Base-by-base conservation (phyloP, 2,329 filamentous ascomycete genomes). In the Penicillium sp. region DNA sequence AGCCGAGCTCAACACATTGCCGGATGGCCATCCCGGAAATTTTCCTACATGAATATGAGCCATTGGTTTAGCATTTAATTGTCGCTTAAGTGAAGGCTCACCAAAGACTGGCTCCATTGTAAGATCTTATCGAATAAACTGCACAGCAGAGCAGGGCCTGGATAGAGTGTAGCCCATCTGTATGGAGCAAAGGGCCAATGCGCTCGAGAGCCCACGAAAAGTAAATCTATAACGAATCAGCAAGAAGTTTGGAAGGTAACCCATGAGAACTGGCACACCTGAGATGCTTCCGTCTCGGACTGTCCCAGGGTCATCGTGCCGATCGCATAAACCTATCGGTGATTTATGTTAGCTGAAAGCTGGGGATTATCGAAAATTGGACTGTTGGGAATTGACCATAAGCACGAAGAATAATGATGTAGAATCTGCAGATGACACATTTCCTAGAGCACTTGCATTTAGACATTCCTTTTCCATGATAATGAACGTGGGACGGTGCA, bases 401-500 rank as follows among this genome's bases (percentile, higher is more conserved):
- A 47, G 45, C 19, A 56, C 54, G 39, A 56, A 56, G 18, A 56
- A 56, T n/a, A 56, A 39, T 36, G 54, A 36, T 19, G 51, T 34
- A 8, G 40, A 28, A 39, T 39, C 43, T 19, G 37, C 39, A 10
- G 55, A 11, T 14, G 36, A 29, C 40, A 36, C 5, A 36, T 36
- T 16, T 18, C 33, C 24, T 56, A 24, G 39, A 53, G 43, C 26
- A 33, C 55, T 61, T 10, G 58, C 54, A 49, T 50, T 42, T 18
- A 64, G 33, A 9, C 68, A 63, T 11, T 59, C 48, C 13, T 62
- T 55, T 42, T 75, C 71, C 71, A 69, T 72, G 1, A 21, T 10
- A 3, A 56, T 48, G 43, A 73, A 72, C 0, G 71, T 75, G 3
- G 66, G 67, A 14, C 65, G 56, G 51, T 76, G 74, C 1, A 76